Evolutionary conservation across 306 rosid genomes (phyloP).

Genomic region (Quercus gilva): DNA sequence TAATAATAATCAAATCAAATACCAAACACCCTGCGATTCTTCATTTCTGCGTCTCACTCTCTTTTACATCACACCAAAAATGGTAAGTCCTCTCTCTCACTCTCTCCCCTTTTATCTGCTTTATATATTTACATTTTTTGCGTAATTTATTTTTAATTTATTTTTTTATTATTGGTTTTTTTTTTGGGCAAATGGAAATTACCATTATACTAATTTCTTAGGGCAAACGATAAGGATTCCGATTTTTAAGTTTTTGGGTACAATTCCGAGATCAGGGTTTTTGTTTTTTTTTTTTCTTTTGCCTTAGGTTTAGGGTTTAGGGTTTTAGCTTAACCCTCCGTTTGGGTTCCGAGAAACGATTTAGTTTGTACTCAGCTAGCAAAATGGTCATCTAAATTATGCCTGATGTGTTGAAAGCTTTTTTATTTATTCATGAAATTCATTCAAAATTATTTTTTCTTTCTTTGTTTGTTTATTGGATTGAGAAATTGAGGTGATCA

Average conservation of each 20-base stretch:
- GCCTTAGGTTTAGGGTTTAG: background rate
- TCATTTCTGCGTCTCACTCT: background rate
- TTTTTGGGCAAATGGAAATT: too few species aligned
- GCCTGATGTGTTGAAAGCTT: background rate
- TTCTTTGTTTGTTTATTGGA: background rate
- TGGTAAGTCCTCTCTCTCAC: background rate
- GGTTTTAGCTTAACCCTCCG: background rate
- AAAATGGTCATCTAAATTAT: background rate
- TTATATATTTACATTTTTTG: background rate
- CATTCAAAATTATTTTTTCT: too few species aligned
- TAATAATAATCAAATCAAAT: too few species aligned
- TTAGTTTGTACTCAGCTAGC: background rate
- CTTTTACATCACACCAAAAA: background rate
- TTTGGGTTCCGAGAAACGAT: background rate
- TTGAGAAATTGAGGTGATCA: background rate
- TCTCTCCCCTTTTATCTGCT: background rate
- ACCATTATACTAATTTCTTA: too few species aligned
- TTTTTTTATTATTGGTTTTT: background rate
- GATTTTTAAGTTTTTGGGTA: background rate
- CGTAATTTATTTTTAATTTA: too few species aligned
- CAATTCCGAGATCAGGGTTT: background rate
- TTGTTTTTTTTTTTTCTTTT: background rate
- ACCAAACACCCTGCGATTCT: background rate
- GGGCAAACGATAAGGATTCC: background rate
- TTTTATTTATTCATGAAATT: background rate